These are phyloP conservation scores for Perkinsus chesapeaki DNA, from an alignment of 169 alveolate species.

Conservation along the genomic window DNA sequence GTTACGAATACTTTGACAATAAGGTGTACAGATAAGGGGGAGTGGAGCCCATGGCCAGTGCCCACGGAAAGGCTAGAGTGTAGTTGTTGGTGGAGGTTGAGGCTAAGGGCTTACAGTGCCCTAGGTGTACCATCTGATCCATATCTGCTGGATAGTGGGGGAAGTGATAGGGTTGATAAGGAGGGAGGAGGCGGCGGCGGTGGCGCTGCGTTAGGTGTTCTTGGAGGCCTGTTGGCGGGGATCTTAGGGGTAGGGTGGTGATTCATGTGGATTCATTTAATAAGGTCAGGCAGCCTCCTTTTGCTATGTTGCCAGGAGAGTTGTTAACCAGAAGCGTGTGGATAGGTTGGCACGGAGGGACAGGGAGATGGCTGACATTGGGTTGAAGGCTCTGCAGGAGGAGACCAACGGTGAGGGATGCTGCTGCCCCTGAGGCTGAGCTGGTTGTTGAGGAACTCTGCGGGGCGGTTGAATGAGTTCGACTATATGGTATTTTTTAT, in stretches of 20 bases:
- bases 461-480: no score
- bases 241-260: no score
- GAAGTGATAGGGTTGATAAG: not conserved
- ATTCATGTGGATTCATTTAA: not conserved
- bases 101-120: not conserved
- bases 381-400: not conserved
- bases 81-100: not conserved
- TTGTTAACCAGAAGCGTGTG: not conserved
- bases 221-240: not conserved
- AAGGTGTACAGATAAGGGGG: not conserved
- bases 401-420: not conserved
- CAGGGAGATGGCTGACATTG: not conserved
- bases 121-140: not conserved
- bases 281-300: not conserved
- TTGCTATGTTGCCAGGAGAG: not conserved
- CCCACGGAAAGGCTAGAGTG: not conserved
- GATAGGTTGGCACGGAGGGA: not conserved
- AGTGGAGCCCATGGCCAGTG: not conserved
- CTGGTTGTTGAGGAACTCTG: no score
- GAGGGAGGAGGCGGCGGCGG: not conserved
- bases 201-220: not conserved
- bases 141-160: not conserved
- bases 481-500: no score
- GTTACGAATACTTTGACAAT: not conserved
- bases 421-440: no score